Conservation (phyloP, 2,329 filamentous ascomycete species). For the Amylocarpus encephaloides region DNA sequence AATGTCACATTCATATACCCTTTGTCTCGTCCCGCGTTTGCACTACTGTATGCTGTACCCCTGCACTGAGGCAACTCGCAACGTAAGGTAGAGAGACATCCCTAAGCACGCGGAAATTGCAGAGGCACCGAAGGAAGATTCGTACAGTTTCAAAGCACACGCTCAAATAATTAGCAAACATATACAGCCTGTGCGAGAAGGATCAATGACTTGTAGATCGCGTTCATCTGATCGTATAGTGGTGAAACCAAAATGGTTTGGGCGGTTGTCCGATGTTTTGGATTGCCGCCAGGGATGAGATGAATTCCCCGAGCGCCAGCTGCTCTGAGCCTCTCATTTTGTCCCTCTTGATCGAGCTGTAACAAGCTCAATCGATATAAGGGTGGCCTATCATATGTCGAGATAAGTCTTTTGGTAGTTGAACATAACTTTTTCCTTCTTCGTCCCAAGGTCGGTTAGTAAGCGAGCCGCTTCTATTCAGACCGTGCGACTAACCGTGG, state of each 20-base stretch:
- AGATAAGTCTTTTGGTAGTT: no score
- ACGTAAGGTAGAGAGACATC: background rate
- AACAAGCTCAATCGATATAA: background rate
- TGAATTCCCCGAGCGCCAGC: conserved; percentile 5
- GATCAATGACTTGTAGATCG: conserved; percentile 7
- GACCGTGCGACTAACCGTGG: no score
- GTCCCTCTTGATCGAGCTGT: background rate
- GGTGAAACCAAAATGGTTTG: conserved; percentile 18
- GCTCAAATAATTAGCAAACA: conserved; percentile 1
- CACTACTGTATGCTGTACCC: no score
- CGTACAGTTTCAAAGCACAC: conserved; percentile 19
- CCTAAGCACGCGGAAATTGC: background rate
- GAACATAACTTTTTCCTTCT: no score
- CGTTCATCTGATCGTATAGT: conserved; percentile 12
- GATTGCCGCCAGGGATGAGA: conserved; percentile 18
- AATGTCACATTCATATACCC: background rate
- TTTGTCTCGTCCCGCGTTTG: background rate
- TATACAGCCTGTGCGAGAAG: background rate
- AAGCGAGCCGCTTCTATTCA: no score
- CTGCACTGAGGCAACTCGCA: background rate
- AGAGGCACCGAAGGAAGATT: conserved; percentile 5
- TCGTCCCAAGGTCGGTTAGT: no score
- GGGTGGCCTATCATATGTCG: background rate
- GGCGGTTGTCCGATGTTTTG: conserved; percentile 16
- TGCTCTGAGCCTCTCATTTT: conserved; percentile 1